phyloP scores from a whole-genome alignment of 345 rosid species.

The Bruguiera parviflora region DNA sequence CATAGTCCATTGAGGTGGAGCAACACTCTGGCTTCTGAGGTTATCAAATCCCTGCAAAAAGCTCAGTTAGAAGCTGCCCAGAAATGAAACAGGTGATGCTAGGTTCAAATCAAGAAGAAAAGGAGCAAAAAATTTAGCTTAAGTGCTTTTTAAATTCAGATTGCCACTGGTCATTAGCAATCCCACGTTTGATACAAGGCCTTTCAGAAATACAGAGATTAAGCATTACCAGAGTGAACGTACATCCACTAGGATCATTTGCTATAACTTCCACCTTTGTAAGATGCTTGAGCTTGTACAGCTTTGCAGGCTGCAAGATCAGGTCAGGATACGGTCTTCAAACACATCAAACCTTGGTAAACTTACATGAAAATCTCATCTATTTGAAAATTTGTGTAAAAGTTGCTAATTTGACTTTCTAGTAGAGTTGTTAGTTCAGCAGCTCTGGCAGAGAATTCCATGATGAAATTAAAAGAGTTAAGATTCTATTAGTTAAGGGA shows the following conservation, averaged over 20 bases:
- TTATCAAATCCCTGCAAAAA: slow-evolving; percentile 92
- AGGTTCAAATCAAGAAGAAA: not conserved
- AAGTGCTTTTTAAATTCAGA: slow-evolving; percentile 14
- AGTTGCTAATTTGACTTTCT: no score
- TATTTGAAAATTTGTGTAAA: no score
- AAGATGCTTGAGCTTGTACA: slow-evolving; percentile 95
- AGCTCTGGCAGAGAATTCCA: no score
- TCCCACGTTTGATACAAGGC: slow-evolving; percentile 9
- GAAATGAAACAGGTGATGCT: not conserved
- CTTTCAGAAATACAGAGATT: not conserved
- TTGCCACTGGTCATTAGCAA: not conserved
- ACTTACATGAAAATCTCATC: not conserved
- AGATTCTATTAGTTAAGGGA: no score
- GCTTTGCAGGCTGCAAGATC: slow-evolving; percentile 72
- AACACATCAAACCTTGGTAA: not conserved
- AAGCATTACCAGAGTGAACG: slow-evolving; percentile 76
- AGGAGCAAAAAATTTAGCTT: slow-evolving; percentile 3
- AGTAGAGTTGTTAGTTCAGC: no score
- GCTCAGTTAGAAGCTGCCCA: slow-evolving; percentile 27
- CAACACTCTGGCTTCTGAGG: slow-evolving; percentile 93
- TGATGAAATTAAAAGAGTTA: no score
- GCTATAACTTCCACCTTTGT: slow-evolving; percentile 87
- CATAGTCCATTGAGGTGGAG: slow-evolving; percentile 99
- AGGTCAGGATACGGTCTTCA: slow-evolving; percentile 1
- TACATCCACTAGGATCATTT: slow-evolving; percentile 96